Base-by-base conservation (phyloP, 306 rosid genomes). In the Gastrolobium villosum region DNA sequence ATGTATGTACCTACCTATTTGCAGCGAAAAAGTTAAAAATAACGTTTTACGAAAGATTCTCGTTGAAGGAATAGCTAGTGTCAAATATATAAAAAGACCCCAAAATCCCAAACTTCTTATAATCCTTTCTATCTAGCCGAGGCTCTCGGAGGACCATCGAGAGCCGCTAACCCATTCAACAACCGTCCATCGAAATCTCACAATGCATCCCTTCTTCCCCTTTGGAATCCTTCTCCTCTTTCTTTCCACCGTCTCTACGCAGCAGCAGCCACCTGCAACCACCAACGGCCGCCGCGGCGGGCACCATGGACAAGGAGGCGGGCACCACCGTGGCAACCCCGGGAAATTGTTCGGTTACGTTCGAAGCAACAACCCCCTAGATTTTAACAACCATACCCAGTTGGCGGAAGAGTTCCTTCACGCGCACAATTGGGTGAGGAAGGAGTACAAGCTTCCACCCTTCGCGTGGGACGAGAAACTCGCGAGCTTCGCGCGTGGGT, bases 351-450 rank as follows among this genome's bases (percentile, higher is more conserved):
- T 85, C 50, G 88, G 88, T 2, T 85, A 15, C 4, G 10, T 49
- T 3, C 50, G 75, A 0, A 1, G 0, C 1, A 70, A 0, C 3
- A 0, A 0, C 3, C 20, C 35, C 2, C 0, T 1, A 0, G 10
- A 4, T 11, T 60, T 10, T 3, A n/a, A 7, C 0, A 65, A n/a
- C 45, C 55, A 26, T 11, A 34, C 57, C 0, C 10, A 1, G 8
- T 15, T 73, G 13, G 70, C 60, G 3, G 82, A 80, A 0, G 88
- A 90, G 74, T 89, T 90, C 80, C 14, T 90, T 0, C 15, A 6
- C 1, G 88, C 93, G 2, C 96, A 93, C 82, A 93, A 93, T 37
- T 59, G 77, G 82, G 76, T 85, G 2, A 52, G 98, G 66, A 11
- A 0, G 0, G 13, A 32, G 0, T 73, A 63, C 83, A 49, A 79